Conservation (phyloP, 345 rosid genomes). For the Carallia pectinifolia region DNA sequence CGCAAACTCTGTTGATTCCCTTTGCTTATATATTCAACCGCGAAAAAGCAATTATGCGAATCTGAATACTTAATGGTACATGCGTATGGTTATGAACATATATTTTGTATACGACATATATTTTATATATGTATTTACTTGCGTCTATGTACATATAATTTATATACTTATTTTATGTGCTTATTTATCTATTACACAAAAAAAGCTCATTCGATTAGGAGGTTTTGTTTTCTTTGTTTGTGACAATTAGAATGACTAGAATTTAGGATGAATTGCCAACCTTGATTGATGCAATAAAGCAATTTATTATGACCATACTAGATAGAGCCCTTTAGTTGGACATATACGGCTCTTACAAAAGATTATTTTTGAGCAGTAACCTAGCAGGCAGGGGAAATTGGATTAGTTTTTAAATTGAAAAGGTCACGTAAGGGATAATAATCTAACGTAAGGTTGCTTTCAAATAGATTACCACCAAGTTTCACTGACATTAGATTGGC, state of each 20-base stretch:
- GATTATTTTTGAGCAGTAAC: conserved; percentile 28
- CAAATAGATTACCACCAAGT: conserved; percentile 14
- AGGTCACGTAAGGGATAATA: background rate
- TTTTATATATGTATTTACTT: no score
- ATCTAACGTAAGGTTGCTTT: conserved; percentile 14
- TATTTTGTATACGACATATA: no score
- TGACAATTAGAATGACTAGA: background rate
- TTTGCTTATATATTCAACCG: background rate
- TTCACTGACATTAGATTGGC: background rate
- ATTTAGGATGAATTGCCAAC: conserved; percentile 3
- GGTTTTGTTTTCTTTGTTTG: no score
- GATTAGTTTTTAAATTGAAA: background rate
- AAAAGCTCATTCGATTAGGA: no score
- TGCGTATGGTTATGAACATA: no score
- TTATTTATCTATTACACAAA: no score
- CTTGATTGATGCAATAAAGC: conserved; percentile 5
- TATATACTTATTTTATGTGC: no score
- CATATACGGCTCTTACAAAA: background rate
- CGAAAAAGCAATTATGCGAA: background rate
- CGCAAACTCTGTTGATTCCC: background rate
- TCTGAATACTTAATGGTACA: no score
- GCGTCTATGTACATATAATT: no score
- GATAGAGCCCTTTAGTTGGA: conserved; percentile 8
- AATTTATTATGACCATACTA: conserved; percentile 10
- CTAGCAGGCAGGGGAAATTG: conserved; percentile 1